Conservation (phyloP, 2,329 filamentous ascomycete genomes). For the Pseudogymnoascus sp. region DNA sequence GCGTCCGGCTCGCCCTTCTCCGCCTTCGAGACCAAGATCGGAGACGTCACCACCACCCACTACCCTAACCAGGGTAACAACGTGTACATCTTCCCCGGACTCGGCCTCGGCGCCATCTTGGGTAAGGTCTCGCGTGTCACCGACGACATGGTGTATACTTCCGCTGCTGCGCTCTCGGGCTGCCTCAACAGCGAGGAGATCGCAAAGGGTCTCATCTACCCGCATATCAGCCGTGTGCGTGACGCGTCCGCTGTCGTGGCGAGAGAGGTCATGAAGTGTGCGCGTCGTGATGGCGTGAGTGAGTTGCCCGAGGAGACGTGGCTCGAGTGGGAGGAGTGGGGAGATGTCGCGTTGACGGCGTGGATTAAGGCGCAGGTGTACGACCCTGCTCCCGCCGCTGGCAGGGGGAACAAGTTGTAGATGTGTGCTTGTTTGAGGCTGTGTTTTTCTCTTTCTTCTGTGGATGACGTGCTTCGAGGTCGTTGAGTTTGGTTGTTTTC, state of each 20-base stretch:
- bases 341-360: constrained; percentile 51
- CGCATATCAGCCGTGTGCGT: constrained; percentile 80
- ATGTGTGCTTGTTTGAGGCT: not conserved
- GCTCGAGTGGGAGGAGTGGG: constrained; percentile 65
- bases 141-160: constrained; percentile 94
- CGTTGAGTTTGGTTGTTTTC: not conserved
- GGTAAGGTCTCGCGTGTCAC: constrained; percentile 81
- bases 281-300: constrained; percentile 73
- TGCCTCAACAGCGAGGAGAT: constrained; percentile 76
- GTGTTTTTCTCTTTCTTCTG: not conserved
- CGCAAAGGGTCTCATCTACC: constrained; percentile 80
- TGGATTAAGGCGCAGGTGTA: constrained; percentile 56
- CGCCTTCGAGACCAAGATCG: constrained; percentile 52
- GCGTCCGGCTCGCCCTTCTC: constrained; percentile 92
- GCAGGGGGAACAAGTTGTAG: constrained; percentile 17
- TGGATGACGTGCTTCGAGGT: not conserved
- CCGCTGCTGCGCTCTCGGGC: constrained; percentile 70
- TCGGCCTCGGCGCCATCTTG: constrained; percentile 87
- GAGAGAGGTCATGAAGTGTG: constrained; percentile 86
- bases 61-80: constrained; percentile 79
- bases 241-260: constrained; percentile 83
- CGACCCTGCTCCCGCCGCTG: constrained; percentile 35
- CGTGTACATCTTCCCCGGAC: constrained; percentile 91
- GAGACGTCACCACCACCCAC: constrained; percentile 56
- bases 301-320: constrained; percentile 59